Conservation (phyloP, 352 stramenopile species). For the Halophytophthora batemanensis region DNA sequence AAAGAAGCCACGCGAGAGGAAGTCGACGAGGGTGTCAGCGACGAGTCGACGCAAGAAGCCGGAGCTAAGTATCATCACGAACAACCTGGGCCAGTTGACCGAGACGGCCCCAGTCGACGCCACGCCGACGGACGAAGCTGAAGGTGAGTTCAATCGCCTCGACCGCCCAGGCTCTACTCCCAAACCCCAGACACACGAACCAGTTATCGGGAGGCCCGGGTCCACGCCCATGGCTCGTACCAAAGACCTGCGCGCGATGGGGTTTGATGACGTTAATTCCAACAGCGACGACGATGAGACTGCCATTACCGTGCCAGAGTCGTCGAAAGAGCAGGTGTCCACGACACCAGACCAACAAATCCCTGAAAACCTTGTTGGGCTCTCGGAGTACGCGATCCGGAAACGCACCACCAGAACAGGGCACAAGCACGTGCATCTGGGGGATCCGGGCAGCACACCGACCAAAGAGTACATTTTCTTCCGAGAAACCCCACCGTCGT, state of each 20-base stretch:
- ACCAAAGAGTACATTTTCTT: constrained; percentile 87
- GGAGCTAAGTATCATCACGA: constrained; percentile 40
- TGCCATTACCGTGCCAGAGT: not conserved
- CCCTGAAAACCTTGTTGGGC: constrained; percentile 5
- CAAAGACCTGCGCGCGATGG: constrained; percentile 40
- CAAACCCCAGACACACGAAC: constrained; percentile 26
- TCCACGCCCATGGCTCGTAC: constrained; percentile 55
- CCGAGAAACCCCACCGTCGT: constrained; percentile 71
- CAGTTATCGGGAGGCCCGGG: constrained; percentile 47
- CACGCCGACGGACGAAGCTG: constrained; percentile 4
- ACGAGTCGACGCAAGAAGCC: constrained; percentile 26
- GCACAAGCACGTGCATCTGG: constrained; percentile 57
- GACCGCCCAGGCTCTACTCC: constrained; percentile 64
- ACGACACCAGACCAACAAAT: not conserved
- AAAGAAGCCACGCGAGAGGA: constrained; percentile 14
- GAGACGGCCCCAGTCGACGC: constrained; percentile 5
- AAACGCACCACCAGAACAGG: constrained; percentile 44
- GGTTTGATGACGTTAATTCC: constrained; percentile 51
- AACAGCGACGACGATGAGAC: constrained; percentile 8
- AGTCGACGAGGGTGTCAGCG: not conserved
- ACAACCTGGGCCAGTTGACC: constrained; percentile 16
- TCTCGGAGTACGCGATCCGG: constrained; percentile 52
- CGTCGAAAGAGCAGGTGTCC: not conserved
- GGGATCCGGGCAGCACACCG: constrained; percentile 50
- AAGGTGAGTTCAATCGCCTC: constrained; percentile 46